These are phyloP conservation scores for Adansonia madagascariensis DNA, from an alignment of 441 rosid genomes.

Conservation along the genomic window DNA sequence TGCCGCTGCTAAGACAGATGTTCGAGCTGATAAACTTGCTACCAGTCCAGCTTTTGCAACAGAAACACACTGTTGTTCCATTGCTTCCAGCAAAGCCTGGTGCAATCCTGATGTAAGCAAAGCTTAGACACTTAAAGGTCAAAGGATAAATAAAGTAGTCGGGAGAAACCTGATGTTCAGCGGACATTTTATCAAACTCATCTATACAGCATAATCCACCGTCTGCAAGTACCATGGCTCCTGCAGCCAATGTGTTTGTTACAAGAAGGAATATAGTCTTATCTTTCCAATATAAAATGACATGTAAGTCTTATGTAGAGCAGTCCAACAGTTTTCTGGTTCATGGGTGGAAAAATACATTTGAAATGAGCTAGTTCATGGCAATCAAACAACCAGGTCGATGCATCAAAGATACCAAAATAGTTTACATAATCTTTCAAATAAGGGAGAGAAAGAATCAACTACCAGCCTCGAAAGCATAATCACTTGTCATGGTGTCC, in stretches of 20 bases:
- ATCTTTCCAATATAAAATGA: constrained; percentile 11
- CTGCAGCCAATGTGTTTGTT: constrained; percentile 42
- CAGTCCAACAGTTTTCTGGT: constrained; percentile 26
- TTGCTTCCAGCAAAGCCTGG: constrained; percentile 98
- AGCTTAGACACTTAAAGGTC: constrained; percentile 28
- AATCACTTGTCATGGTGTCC: constrained; percentile 90
- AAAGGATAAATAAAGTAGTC: constrained; percentile 30
- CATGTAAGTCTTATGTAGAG: background rate
- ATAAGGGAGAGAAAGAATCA: constrained; percentile 34
- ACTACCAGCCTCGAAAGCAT: constrained; percentile 97
- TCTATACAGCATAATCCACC: constrained; percentile 97
- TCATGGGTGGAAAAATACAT: constrained; percentile 14
- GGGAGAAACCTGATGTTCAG: constrained; percentile 84
- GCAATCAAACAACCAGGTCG: background rate
- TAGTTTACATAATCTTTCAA: background rate
- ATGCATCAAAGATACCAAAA: background rate
- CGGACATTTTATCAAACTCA: constrained; percentile 99
- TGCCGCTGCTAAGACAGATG: constrained; percentile 98
- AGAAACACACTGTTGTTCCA: constrained; percentile 99
- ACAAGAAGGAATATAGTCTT: background rate
- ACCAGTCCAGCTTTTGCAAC: constrained; percentile 99
- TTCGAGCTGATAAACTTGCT: constrained; percentile 96
- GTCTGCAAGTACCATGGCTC: constrained; percentile 99
- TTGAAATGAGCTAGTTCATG: constrained; percentile 4
- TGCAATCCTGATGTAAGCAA: constrained; percentile 33